Base-by-base conservation (phyloP, 2,329 filamentous ascomycete genomes). In the Thielaviopsis populi region DNA sequence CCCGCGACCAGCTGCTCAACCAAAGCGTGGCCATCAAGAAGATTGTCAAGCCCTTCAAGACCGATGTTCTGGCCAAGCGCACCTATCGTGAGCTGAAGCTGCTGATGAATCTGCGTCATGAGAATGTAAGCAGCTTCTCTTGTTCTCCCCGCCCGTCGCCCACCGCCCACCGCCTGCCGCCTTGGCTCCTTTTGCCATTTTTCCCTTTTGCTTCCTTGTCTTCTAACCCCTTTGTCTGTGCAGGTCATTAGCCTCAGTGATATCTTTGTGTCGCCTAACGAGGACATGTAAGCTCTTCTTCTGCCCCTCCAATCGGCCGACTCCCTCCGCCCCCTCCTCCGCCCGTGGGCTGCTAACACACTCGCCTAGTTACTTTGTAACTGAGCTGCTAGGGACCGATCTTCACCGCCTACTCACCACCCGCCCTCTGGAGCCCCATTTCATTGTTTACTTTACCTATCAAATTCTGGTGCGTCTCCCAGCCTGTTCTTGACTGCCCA, bases 11-110 rank as follows among this genome's bases (percentile, higher is more conserved):
- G 79, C 90, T 99, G 76, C 97, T 94, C 66, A 89, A 84, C 74
- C 91, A 96, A 76, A 91, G 91, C 76, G 94, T 99, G 67, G 94
- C 94, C 66, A 91, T 99, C 74, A 99, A 99, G 83, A 99, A 99
- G 84, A 99, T 99, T 73, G 97, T 99, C 92, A 99, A 97, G 80
- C 94, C 94, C 10, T 99, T 99, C 78, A 96, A 91, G 81, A 99
- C 94, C n/a, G 91, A 94, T 0, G 94, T 99, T 66, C 81, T 99
- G 59, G 94, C 94, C 66, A 99, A 99, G 80, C 84, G 94, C 73
- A 99, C 94, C 69, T 99, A 99, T 75, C 86, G 94, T 72, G 94
- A 99, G 76, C 79, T 99, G 73, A 99, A 97, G 80, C 83, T 99
- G 68, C 80, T 99, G 72, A 99, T 97, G 80, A 94, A 99, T 73